Evolutionary conservation across 2,329 filamentous ascomycete species (phyloP).

Genomic region (Epichloe glyceriae): DNA sequence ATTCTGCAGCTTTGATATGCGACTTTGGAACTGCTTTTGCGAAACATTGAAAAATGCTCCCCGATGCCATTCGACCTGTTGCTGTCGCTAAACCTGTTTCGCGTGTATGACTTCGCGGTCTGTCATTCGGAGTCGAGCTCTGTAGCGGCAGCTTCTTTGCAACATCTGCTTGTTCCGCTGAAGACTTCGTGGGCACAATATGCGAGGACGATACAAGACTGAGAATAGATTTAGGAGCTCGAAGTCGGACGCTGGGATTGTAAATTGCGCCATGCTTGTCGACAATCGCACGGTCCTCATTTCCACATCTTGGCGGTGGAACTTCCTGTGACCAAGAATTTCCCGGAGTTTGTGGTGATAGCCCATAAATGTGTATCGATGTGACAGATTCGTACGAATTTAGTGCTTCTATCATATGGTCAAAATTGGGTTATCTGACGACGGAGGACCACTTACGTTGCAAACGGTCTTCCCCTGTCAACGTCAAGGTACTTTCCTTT

Average conservation of each 20-base stretch:
- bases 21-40: conserved; percentile 41
- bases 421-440: background rate
- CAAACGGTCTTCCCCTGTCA: conserved; percentile 62
- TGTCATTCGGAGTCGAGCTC: conserved; percentile 13
- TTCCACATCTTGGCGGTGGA: background rate
- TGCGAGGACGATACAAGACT: background rate
- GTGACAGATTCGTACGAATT: conserved; percentile 57
- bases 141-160: conserved; percentile 19
- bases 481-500: conserved; percentile 35
- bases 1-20: conserved; percentile 34
- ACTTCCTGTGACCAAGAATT: conserved; percentile 1
- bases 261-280: conserved; percentile 2
- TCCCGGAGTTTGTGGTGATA: conserved; percentile 16
- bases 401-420: conserved; percentile 42
- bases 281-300: background rate
- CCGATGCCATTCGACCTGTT: conserved; percentile 45
- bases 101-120: conserved; percentile 6
- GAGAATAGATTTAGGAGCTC: conserved; percentile 3
- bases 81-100: conserved; percentile 10
- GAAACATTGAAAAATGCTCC: conserved; percentile 66
- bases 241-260: conserved; percentile 2
- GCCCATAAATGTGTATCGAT: conserved; percentile 79
- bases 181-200: background rate
- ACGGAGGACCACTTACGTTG: conserved; percentile 35
- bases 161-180: conserved; percentile 7